These are phyloP conservation scores for Botrytis fabae DNA, from an alignment of 2,329 filamentous ascomycete species.

Conservation along the genomic window DNA sequence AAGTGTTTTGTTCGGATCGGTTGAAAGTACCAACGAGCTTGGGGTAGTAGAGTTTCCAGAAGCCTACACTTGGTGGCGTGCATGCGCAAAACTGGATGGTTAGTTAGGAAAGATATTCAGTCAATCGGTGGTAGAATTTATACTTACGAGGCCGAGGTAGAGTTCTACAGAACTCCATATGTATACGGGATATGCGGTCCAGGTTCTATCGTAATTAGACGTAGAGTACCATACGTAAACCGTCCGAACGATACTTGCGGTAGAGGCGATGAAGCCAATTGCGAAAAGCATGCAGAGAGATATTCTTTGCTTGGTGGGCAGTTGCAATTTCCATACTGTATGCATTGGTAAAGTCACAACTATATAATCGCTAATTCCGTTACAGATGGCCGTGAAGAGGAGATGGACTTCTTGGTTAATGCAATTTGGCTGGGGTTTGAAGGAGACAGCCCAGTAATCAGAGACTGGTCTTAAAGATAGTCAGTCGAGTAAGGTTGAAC, in stretches of 20 bases:
- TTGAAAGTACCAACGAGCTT: not conserved
- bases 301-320: not conserved
- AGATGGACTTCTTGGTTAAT: conserved; percentile 4
- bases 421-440: not conserved
- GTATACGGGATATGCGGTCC: not conserved
- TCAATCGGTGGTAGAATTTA: fast-evolving
- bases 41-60: conserved; percentile 9
- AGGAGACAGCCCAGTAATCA: not conserved
- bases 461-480: not conserved
- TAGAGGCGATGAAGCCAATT: not conserved
- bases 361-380: not conserved
- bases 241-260: not conserved
- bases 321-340: not conserved
- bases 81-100: not conserved
- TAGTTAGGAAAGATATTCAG: too few relatives aligned
- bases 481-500: not conserved
- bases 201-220: not conserved
- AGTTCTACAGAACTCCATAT: conserved; percentile 3
- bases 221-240: not conserved
- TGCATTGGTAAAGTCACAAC: not conserved
- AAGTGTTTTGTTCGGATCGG: not conserved
- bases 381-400: not conserved
- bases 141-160: conserved; percentile 1
- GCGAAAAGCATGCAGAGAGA: not conserved
- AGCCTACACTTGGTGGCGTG: not conserved